Base-by-base conservation (phyloP, 805 yeast species). In the Wickerhamomyces alni region DNA sequence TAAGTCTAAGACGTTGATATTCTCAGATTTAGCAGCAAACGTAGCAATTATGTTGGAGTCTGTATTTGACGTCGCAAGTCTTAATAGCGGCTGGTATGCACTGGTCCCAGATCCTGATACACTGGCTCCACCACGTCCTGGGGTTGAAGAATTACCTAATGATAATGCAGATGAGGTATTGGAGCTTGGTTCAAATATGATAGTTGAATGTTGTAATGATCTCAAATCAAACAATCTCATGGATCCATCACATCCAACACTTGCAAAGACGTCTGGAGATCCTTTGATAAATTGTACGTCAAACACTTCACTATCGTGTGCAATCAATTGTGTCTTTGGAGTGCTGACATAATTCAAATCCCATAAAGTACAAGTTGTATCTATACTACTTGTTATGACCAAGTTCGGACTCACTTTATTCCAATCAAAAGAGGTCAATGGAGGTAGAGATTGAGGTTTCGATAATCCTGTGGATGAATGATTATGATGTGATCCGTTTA, bases 331-430 rank as follows among this genome's bases (percentile, higher is more conserved):
- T 1, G 98, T 91, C 56, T 83, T 85, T 13, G 95, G 95, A 4
- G 70, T 66, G 3, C 75, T 80, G 33, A 68, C 63, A 17, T 80
- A 74, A 18, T 69, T 62, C 25, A 88, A 60, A 62, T 93, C 98
- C 98, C 99, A 93, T 4, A 88, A 79, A 1, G 98, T 89, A 63
- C 99, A 93, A 1, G 99, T 93, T 1, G 99, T 93, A 62, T 93
- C 99, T 10, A 91, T 86, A 17, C 93, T 81, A 45, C 91, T 77
- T 2, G 97, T 87, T 28, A 93, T 82, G 17, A 88, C 73, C 30
- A 79, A 61, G 36, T 76, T 75, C 3, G 86, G 75, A 51, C 86
- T 89, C 2, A 70, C 67, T 28, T 70, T 63, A 64, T 85, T 87
- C 97, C 99, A 93, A 62, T 93, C 96, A 52, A 93, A 87, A 2